Evolutionary conservation across 768 basidiomycete species (phyloP), one percentile per base, ranked within the genome.

Genomic region (Collybia sordida): DNA sequence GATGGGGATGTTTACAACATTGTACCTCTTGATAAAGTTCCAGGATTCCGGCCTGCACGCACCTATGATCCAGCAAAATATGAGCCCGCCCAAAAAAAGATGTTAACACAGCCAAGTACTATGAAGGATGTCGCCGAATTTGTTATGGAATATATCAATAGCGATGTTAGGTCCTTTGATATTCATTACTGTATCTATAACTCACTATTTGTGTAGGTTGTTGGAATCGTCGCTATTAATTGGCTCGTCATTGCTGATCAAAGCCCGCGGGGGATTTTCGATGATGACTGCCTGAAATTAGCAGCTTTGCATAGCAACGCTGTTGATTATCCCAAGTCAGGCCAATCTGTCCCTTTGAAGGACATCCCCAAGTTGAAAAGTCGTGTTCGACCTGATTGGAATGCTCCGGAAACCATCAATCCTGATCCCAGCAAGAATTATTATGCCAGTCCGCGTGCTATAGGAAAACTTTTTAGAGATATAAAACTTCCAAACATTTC

Each of bases 81-180:
- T 57, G 57, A 64, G 1, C 69, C 82, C 2, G 80, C 80, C 0
- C 45, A 52, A 15, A 77, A 64, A 59, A 81, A 77, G 50, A 27
- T 69, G 5, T 58, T 86, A 2, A 60, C 73, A 27, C 68, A 68
- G 1, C 73, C 71, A 2, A 79, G 81, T 57, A 82, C 78, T 1
- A 83, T 85, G 73, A 63, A 63, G 0, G 86, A 88, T 60, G 78
- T 90, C 8, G 82, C 80, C 0, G 79, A 86, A 42, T 90, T 88
- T 58, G 76, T 90, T 1, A 74, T 82, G 45, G 83, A 88, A 49
- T 88, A 82, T 51, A 83, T 88, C 50, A 80, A 71, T 58, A 83
- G 77, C 37, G 84, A 89, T 55, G 81, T 83, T 54, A 51, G 78
- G 68, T 27, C 23, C 31, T 43, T 40, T 31, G 15, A 36, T 36